Percentiles rank a stretch among this genome's conserved stretches.
Conservation (phyloP, 805 yeast species). For the Pichia kluyveri region DNA sequence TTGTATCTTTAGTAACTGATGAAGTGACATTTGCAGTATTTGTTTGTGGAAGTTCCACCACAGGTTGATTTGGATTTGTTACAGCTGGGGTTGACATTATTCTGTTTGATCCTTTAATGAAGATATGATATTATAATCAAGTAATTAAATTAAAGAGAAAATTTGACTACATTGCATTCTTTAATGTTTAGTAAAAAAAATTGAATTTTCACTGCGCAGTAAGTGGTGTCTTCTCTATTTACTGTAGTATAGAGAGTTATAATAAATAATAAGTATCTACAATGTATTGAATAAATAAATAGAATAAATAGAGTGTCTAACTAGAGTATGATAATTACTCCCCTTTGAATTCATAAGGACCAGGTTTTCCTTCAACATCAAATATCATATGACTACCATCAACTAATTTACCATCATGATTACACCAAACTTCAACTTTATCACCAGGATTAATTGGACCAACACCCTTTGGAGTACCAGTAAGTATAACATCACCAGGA, state of each 20-base stretch:
- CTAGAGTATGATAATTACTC: not conserved
- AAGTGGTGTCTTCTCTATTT: no score
- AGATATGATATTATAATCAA: no score
- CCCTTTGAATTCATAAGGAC: slow-evolving; percentile 44
- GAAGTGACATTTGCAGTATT: slow-evolving; percentile 10
- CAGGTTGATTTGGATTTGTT: not conserved
- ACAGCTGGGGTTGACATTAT: not conserved
- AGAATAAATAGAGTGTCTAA: no score
- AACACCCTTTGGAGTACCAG: slow-evolving; percentile 99
- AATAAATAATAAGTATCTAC: no score
- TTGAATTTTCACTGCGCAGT: no score
- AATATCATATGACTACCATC: slow-evolving; percentile 40
- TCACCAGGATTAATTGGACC: slow-evolving; percentile 80
- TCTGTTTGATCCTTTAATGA: no score
- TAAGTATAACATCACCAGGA: slow-evolving; percentile 82
- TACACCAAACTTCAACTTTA: slow-evolving; percentile 52
- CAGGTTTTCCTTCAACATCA: slow-evolving; percentile 45
- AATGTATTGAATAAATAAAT: no score
- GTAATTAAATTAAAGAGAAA: no score
- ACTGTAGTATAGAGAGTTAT: no score
- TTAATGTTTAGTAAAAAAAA: no score
- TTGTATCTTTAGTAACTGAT: slow-evolving; percentile 17
- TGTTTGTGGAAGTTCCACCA: not conserved
- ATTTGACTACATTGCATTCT: no score
- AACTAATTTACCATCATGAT: slow-evolving; percentile 46